Conservation (phyloP, 257 asterid species). For the Thymus quinquecostatus region DNA sequence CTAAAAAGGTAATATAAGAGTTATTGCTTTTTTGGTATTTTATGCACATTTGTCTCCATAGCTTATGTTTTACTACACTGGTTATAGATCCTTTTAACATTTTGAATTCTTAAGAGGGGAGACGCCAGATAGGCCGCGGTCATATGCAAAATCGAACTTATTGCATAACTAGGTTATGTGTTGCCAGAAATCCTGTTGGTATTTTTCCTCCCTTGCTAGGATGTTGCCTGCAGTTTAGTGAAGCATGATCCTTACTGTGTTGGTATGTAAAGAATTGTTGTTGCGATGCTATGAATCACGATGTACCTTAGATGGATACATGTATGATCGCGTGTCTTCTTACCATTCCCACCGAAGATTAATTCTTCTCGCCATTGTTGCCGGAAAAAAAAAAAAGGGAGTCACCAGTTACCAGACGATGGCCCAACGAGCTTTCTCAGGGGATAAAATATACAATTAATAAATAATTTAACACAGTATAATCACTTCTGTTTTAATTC, state of each 20-base stretch:
- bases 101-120: not conserved
- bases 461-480: too few species aligned
- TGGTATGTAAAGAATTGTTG: not conserved
- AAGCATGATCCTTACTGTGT: not conserved
- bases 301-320: not conserved
- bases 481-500: too few species aligned
- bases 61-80: not conserved
- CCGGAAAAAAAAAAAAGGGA: not conserved
- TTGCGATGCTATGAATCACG: not conserved
- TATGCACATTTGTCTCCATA: not conserved
- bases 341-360: not conserved
- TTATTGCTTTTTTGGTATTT: not conserved
- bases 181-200: not conserved
- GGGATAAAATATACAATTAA: too few species aligned
- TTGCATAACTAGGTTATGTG: not conserved
- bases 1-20: slow-evolving; percentile 20
- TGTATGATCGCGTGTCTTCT: not conserved
- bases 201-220: not conserved
- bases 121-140: not conserved
- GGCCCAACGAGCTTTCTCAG: too few species aligned
- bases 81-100: too few species aligned
- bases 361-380: not conserved
- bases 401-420: not conserved
- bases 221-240: not conserved
- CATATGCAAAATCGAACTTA: not conserved